Base-by-base conservation (phyloP, 768 basidiomycete species). In the Leccinum subgranulosum region DNA sequence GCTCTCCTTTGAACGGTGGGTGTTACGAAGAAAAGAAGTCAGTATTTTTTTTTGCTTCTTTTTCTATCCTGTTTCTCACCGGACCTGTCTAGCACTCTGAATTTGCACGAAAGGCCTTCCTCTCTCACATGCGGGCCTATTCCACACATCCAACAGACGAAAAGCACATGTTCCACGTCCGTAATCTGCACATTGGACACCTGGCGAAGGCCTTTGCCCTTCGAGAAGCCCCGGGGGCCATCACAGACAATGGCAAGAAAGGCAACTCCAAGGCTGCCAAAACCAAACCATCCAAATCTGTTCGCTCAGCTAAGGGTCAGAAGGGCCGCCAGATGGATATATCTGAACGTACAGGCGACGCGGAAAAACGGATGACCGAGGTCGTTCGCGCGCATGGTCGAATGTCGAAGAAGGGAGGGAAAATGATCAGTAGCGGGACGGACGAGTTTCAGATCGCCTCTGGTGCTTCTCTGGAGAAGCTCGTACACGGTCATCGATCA, bases 131-230 rank as follows among this genome's bases (percentile, higher is more conserved):
- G 77, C 84, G 96, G 54, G 97, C 97, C 0, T 99, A 98, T 72
- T 89, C 97, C 29, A 99, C 97, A 1, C 97, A 99, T 74, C 95
- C 97, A 0, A 83, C 90, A 15, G 86, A 87, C 59, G 97, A 98
- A 73, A 99, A 98, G 68, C 87, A 93, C 62, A 92, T 98, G 53
- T 99, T 99, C 78, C 95, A 98, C 73, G 86, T 98, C 58, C 89
- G 90, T 15, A 85, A 96, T 69, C 80, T 98, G 9, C 97, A 99
- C 69, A 81, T 97, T 46, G 97, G 97, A 2, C 97, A 99, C 76
- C 74, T 93, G 48, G 93, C 94, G 15, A 95, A 96, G 73, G 84
- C 93, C 1, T 96, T 96, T 66, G 91, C 90, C 1, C 78, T 95
- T 61, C 88, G 94, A 29, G 94, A 95, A 28, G 88, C 94, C 9